These are phyloP conservation scores for Fistulifera pelliculosa DNA, from an alignment of 108 stramenopile species.

Conservation along the genomic window DNA sequence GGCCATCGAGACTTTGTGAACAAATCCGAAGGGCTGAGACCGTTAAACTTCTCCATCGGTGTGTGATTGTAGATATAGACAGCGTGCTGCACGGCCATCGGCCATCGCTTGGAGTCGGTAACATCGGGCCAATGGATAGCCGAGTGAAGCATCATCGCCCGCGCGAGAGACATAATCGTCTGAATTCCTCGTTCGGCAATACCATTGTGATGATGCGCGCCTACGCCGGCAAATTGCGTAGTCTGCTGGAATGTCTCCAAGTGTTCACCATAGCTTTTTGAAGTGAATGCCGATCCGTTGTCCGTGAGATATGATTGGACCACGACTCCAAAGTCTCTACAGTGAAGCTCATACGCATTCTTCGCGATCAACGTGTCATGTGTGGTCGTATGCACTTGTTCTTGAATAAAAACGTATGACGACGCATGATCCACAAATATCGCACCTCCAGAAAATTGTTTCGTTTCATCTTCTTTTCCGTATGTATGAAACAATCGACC, in stretches of 20 bases:
- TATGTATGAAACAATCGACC: conserved; percentile 19
- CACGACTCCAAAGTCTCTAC: conserved; percentile 9
- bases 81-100: conserved; percentile 7
- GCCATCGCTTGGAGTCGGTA: conserved; percentile 1
- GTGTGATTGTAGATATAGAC: conserved; percentile 3
- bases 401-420: not conserved
- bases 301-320: conserved; percentile 6
- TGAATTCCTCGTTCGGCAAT: conserved; percentile 23
- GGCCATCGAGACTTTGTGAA: conserved; percentile 12
- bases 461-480: conserved; percentile 16
- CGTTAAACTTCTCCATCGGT: conserved; percentile 1
- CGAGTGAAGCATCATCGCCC: conserved; percentile 24
- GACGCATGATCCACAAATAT: conserved; percentile 29
- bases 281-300: conserved; percentile 11
- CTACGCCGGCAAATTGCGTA: conserved; percentile 11
- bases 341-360: conserved; percentile 3
- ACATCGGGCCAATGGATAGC: conserved; percentile 18
- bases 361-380: conserved; percentile 8
- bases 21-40: conserved; percentile 17
- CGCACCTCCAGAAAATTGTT: conserved; percentile 18
- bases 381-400: conserved; percentile 2
- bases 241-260: conserved; percentile 16
- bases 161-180: conserved; percentile 14
- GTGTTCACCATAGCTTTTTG: not conserved
- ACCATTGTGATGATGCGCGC: conserved; percentile 28